phyloP scores from a whole-genome alignment of 371 early-diverging fungal species.

The Mucor saturninus region DNA sequence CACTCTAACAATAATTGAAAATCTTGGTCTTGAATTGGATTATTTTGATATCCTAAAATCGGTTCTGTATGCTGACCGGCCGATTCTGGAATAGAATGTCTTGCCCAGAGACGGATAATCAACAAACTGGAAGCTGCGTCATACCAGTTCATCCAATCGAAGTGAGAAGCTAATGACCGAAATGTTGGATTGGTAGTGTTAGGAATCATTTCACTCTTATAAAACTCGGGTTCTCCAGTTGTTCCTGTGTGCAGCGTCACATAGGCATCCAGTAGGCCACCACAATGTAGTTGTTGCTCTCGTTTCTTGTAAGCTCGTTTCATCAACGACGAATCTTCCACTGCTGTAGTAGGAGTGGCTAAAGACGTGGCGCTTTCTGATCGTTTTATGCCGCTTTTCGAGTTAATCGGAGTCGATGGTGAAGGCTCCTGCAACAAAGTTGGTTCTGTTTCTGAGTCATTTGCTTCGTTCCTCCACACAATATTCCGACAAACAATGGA shows the following conservation, averaged over 20 bases:
- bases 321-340: slow-evolving; percentile 48
- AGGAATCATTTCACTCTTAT: slow-evolving; percentile 48
- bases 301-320: slow-evolving; percentile 43
- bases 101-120: slow-evolving; percentile 51
- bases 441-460: neutral
- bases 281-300: slow-evolving; percentile 11
- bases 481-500: slow-evolving; percentile 50
- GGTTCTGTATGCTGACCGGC: slow-evolving; percentile 31
- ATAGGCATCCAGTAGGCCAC: slow-evolving; percentile 40
- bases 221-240: slow-evolving; percentile 32
- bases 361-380: slow-evolving; percentile 43
- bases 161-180: slow-evolving; percentile 32
- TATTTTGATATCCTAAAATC: slow-evolving; percentile 4
- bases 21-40: slow-evolving; percentile 18
- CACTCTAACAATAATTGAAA: slow-evolving; percentile 55
- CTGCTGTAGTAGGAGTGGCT: slow-evolving; percentile 23
- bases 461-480: slow-evolving; percentile 24
- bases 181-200: slow-evolving; percentile 50
- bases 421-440: neutral
- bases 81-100: slow-evolving; percentile 50
- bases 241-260: slow-evolving; percentile 31
- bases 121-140: slow-evolving; percentile 40
- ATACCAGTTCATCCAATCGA: slow-evolving; percentile 39
- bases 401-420: neutral
- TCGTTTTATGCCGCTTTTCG: slow-evolving; percentile 26